Base-by-base conservation (phyloP, 805 yeast species). In the Ogataea chonburiensis region DNA sequence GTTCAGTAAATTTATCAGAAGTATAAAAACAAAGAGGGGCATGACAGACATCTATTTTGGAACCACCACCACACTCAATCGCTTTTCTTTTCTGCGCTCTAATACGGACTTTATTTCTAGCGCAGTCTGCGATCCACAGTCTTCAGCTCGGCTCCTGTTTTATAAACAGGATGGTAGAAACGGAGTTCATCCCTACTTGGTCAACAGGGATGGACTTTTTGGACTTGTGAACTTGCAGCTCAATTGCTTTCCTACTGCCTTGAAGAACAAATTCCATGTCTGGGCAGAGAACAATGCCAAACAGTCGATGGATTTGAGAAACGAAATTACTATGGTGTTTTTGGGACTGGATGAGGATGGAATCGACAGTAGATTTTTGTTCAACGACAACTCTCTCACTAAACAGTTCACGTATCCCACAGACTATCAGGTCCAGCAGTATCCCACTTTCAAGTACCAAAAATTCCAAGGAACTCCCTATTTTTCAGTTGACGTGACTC, bases 31-130 rank as follows among this genome's bases (percentile, higher is more conserved):
- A 9, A 30, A 12, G 21, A 28, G 36, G 17, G 36, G 41, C 17
- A 52, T 54, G 59, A 33, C 51, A 6, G 55, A 49, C 33, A 43
- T 49, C 22, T 48, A 34, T 26, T 57, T 50, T 34, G 62, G 62
- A 11, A 46, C 59, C 5, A 45, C 53, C 3, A 56, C 60, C 41
- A 75, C 73, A 5, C 62, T 83, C 38, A 79, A 81, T 55, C 61
- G 91, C 39, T 75, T 82, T 5, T 73, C 82, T 12, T 83, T 80
- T 47, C 60, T 81, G 32, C 61, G 91, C 23, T 74, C 74, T 16
- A 75, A 81, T 52, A 28, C 58, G 12, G 70, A 64, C 18, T 79
- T 79, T 47, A 68, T 82, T 21, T 45, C 31, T 4, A 17, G 35
- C 6, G 31, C 49, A 2, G 30, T 54, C 5, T 23, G 16, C 3